Evolutionary conservation across 1,139 yeast species (phyloP).

Genomic region (Diutina neorugosa): DNA sequence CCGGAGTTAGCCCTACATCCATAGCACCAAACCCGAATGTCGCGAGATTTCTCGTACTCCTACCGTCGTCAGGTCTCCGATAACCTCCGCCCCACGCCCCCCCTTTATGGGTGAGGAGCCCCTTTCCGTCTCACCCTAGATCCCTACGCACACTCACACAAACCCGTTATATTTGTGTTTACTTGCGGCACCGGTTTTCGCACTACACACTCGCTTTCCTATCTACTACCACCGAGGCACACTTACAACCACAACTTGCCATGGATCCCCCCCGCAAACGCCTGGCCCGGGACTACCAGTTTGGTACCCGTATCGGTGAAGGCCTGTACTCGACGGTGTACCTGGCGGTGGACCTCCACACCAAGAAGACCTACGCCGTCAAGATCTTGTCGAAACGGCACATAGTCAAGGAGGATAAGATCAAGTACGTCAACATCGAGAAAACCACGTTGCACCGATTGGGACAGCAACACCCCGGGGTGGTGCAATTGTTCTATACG

Average conservation of each 20-base stretch:
- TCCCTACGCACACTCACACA: not conserved
- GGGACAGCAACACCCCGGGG: conserved; percentile 54
- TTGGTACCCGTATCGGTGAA: conserved; percentile 65
- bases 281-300: conserved; percentile 50
- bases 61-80: too few species aligned
- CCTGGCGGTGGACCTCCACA: conserved; percentile 50
- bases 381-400: conserved; percentile 65
- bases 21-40: too few species aligned
- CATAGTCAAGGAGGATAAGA: conserved; percentile 67
- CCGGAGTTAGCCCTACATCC: too few species aligned
- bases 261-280: conserved; percentile 3
- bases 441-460: conserved; percentile 62
- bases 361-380: conserved; percentile 53
- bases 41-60: too few species aligned
- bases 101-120: not conserved
- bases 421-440: conserved; percentile 69
- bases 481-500: conserved; percentile 62
- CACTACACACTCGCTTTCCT: not conserved
- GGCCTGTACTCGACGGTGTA: conserved; percentile 75
- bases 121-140: not conserved
- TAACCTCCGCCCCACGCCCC: not conserved
- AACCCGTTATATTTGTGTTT: not conserved
- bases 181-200: not conserved
- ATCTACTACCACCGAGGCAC: not conserved
- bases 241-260: not conserved